These are phyloP conservation scores for Ceratocystis destructans DNA, from an alignment of 2,329 filamentous ascomycete species.

Conservation along the genomic window DNA sequence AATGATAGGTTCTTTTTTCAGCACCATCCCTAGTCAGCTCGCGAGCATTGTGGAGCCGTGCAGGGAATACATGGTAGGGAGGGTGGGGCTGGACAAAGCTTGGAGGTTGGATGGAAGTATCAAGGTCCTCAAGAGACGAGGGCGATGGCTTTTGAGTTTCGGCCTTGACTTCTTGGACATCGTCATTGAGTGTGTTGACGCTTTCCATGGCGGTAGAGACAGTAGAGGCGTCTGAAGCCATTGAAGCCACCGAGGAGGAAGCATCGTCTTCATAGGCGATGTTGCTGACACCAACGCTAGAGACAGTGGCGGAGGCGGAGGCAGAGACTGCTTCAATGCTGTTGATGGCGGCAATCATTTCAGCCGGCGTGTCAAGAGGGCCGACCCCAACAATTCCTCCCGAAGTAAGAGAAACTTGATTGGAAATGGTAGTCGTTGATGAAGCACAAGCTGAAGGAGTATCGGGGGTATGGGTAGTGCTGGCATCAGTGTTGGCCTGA, in stretches of 20 bases:
- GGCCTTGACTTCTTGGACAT: conserved; percentile 12
- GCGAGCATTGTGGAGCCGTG: conserved; percentile 70
- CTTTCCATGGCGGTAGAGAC: conserved; percentile 35
- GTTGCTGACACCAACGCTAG: background rate
- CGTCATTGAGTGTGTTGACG: conserved; percentile 9
- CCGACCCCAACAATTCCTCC: background rate
- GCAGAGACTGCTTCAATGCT: conserved; percentile 7
- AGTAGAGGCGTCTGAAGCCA: conserved; percentile 29
- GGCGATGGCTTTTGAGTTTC: conserved; percentile 24
- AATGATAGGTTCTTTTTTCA: conserved; percentile 94
- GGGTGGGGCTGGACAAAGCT: conserved; percentile 87
- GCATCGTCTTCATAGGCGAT: background rate
- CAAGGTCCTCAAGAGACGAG: conserved; percentile 30
- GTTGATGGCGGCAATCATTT: conserved; percentile 18
- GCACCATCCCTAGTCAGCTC: conserved; percentile 79
- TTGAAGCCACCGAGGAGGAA: background rate
- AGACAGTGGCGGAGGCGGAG: background rate
- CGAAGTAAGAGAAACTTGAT: background rate
- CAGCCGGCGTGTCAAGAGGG: conserved; percentile 17
- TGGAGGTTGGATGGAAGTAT: conserved; percentile 60
- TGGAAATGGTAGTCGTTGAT: conserved; percentile 7
- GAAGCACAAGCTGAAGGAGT: conserved; percentile 21
- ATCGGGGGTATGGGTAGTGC: background rate
- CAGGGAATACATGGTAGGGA: conserved; percentile 80
- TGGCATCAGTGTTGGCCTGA: background rate